phyloP scores from a whole-genome alignment of 345 rosid genomes.

The Populus ilicifolia region DNA sequence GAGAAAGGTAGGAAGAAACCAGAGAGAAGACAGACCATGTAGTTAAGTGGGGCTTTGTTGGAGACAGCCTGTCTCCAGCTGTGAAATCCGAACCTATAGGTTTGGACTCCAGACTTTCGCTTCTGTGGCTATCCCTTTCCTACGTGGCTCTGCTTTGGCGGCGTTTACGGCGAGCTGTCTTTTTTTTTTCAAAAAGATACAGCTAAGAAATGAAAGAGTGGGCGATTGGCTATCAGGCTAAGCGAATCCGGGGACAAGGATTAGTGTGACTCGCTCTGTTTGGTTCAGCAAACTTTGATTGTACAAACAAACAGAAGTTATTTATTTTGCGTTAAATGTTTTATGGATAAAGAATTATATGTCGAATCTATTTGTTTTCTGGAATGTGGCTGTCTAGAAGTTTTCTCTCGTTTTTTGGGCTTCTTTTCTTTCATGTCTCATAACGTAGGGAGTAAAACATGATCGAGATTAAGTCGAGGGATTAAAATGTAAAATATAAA shows the following conservation, averaged over 20 bases:
- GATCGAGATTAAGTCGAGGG: too few relatives aligned
- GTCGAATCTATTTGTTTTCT: too few relatives aligned
- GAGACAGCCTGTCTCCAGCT: constrained; percentile 99
- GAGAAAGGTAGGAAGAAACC: constrained; percentile 1
- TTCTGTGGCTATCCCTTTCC: constrained; percentile 10
- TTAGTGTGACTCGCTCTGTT: not conserved
- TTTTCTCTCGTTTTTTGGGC: too few relatives aligned
- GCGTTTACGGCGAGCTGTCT: constrained; percentile 37
- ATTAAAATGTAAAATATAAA: too few relatives aligned
- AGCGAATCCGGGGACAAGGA: not conserved
- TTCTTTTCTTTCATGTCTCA: too few relatives aligned
- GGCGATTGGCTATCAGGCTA: constrained; percentile 14
- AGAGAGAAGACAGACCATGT: constrained; percentile 33
- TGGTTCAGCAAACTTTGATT: not conserved
- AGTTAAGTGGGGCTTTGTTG: constrained; percentile 86
- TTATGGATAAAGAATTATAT: too few relatives aligned
- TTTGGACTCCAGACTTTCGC: constrained; percentile 41
- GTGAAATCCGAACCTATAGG: constrained; percentile 40
- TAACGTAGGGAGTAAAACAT: too few relatives aligned
- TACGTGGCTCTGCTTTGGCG: constrained; percentile 18
- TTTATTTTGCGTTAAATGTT: too few relatives aligned
- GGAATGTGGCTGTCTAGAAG: too few relatives aligned
- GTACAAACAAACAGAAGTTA: not conserved
- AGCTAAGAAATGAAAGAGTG: not conserved
- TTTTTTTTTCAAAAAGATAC: not conserved